These are phyloP conservation scores for Metschnikowia rubicola DNA, from an alignment of 805 yeast genomes.

Conservation along the genomic window DNA sequence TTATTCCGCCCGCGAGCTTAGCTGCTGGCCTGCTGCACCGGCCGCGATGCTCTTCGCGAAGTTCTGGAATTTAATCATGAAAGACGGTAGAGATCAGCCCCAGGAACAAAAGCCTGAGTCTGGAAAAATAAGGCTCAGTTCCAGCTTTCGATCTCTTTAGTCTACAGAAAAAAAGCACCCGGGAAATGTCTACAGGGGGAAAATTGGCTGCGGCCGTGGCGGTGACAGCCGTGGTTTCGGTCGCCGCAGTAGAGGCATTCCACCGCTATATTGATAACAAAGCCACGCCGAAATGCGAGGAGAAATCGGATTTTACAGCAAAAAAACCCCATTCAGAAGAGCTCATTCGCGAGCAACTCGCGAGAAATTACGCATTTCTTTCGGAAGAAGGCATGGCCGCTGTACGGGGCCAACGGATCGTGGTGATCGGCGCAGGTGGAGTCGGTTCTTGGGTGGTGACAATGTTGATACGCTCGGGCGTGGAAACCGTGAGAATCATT, in stretches of 20 bases:
- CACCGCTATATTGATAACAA: slow-evolving; percentile 5
- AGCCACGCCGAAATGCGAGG: neutral
- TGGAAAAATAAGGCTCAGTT: too few relatives aligned
- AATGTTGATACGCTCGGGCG: slow-evolving; percentile 89
- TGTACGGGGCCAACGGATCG: slow-evolving; percentile 66
- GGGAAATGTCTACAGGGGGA: too few relatives aligned
- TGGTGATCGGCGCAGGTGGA: slow-evolving; percentile 94
- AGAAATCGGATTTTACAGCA: too few relatives aligned
- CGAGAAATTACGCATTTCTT: slow-evolving; percentile 88
- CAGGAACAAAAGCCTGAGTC: too few relatives aligned
- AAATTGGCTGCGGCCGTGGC: slow-evolving; percentile 8
- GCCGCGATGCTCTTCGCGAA: slow-evolving; percentile 1
- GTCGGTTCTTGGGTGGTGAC: slow-evolving; percentile 97
- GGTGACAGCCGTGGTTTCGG: slow-evolving; percentile 13
- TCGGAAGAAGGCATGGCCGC: slow-evolving; percentile 80
- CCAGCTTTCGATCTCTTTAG: too few relatives aligned
- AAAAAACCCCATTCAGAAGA: slow-evolving; percentile 47
- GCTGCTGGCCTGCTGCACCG: too few relatives aligned
- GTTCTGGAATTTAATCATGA: neutral
- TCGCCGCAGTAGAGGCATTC: slow-evolving; percentile 12
- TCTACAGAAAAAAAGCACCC: too few relatives aligned
- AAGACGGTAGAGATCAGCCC: too few relatives aligned
- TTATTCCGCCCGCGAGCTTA: too few relatives aligned
- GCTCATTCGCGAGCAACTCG: slow-evolving; percentile 84
- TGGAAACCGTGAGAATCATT: slow-evolving; percentile 69